Conservation (phyloP, 805 yeast species). For the Cyberlindnera americana region DNA sequence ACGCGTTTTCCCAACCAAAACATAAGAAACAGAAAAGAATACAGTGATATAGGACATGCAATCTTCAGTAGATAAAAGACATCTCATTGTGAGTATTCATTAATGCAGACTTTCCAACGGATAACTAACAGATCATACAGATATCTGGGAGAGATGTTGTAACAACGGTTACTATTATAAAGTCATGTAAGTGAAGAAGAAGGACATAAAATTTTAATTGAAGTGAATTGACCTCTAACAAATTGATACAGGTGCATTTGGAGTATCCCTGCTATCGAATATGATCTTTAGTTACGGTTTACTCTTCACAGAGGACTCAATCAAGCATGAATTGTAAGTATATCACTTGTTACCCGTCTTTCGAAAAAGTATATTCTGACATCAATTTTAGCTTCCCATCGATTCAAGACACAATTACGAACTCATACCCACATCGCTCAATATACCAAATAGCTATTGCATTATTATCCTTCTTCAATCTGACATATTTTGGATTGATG, state of each 20-base stretch:
- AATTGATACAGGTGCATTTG: constrained; percentile 1
- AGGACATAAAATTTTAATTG: too few relatives aligned
- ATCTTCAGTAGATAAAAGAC: not conserved
- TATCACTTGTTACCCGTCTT: too few relatives aligned
- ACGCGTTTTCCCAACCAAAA: too few relatives aligned
- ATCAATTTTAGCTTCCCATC: constrained; percentile 8
- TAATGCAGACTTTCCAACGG: not conserved
- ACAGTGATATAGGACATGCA: too few relatives aligned
- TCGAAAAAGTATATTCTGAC: too few relatives aligned
- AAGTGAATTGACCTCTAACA: not conserved
- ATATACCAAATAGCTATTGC: constrained; percentile 3
- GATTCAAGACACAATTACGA: constrained; percentile 2
- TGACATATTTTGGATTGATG: not conserved
- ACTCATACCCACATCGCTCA: constrained; percentile 5
- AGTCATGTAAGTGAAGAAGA: not conserved
- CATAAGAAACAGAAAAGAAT: too few relatives aligned
- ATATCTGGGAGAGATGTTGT: constrained; percentile 2
- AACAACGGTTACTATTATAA: not conserved
- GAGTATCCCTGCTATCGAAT: constrained; percentile 1
- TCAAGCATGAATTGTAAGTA: constrained; percentile 11
- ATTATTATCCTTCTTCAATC: not conserved
- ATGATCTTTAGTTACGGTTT: not conserved
- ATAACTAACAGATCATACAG: not conserved
- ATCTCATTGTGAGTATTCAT: not conserved
- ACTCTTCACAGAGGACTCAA: constrained; percentile 1